A percentile compares a stretch with the other conserved stretches of the same genome.
Evolutionary conservation across 768 basidiomycete species (phyloP).

Genomic region (Psilocybe cubensis): DNA sequence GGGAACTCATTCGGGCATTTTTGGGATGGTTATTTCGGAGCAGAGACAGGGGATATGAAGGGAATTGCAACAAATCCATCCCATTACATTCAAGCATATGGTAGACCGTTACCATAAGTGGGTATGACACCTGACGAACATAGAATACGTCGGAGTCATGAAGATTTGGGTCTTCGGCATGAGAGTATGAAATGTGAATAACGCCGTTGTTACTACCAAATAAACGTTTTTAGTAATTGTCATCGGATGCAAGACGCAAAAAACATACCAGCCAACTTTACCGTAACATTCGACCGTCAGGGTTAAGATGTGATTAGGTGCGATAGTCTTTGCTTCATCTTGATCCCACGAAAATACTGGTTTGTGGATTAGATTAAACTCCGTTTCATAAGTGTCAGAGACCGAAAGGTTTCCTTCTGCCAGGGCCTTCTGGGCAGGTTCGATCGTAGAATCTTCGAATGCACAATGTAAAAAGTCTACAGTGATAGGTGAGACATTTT

Average conservation of each 20-base stretch:
- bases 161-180: constrained; percentile 51
- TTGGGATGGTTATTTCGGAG: constrained; percentile 21
- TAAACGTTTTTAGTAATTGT: background rate
- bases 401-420: constrained; percentile 81
- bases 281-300: constrained; percentile 79
- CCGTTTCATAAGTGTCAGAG: constrained; percentile 90
- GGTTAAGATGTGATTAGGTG: constrained; percentile 71
- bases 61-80: constrained; percentile 81
- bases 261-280: constrained; percentile 89
- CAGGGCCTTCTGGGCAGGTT: constrained; percentile 73
- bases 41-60: constrained; percentile 34
- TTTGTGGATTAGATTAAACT: constrained; percentile 74
- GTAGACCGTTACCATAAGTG: constrained; percentile 92
- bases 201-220: constrained; percentile 73
- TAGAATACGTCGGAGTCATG: constrained; percentile 64
- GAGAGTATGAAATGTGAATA: constrained; percentile 84
- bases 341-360: constrained; percentile 83
- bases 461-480: constrained; percentile 85
- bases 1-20: constrained; percentile 28
- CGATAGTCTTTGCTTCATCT: constrained; percentile 53
- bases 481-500: constrained; percentile 84
- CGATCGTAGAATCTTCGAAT: constrained; percentile 91
- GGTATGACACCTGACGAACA: constrained; percentile 86
- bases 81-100: constrained; percentile 88
- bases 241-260: background rate